Evolutionary conservation across 306 rosid genomes (phyloP).

Genomic region (Alnus glutinosa): DNA sequence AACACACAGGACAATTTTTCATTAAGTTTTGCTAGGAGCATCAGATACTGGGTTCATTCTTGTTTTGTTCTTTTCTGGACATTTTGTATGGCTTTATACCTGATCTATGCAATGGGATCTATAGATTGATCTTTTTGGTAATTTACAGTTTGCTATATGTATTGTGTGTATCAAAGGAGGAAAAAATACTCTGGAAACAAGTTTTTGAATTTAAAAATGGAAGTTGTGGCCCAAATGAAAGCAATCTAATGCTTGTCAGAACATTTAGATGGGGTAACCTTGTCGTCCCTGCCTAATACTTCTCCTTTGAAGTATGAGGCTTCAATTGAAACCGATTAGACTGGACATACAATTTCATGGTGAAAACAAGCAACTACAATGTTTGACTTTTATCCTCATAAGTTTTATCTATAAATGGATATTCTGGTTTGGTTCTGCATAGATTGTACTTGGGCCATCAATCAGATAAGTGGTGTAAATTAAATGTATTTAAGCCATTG

Average conservation of each 20-base stretch:
- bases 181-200: too few relatives aligned
- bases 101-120: too few relatives aligned
- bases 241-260: not conserved
- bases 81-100: too few relatives aligned
- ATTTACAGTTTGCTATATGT: not conserved
- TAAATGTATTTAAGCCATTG: not conserved
- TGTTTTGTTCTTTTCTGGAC: too few relatives aligned
- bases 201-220: not conserved
- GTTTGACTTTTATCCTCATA: not conserved
- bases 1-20: too few relatives aligned
- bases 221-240: not conserved
- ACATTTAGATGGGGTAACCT: not conserved
- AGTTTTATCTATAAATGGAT: not conserved
- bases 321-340: not conserved
- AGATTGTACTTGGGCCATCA: not conserved
- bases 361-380: not conserved
- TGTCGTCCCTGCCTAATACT: not conserved
- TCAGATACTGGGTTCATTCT: too few relatives aligned
- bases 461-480: too few relatives aligned
- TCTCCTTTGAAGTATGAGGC: not conserved
- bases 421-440: not conserved
- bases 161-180: not conserved
- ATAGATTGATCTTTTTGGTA: not conserved
- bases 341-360: not conserved
- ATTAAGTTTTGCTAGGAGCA: not conserved